Evolutionary conservation across 2,329 filamentous ascomycete genomes (phyloP).

Genomic region (Claviceps citrina): DNA sequence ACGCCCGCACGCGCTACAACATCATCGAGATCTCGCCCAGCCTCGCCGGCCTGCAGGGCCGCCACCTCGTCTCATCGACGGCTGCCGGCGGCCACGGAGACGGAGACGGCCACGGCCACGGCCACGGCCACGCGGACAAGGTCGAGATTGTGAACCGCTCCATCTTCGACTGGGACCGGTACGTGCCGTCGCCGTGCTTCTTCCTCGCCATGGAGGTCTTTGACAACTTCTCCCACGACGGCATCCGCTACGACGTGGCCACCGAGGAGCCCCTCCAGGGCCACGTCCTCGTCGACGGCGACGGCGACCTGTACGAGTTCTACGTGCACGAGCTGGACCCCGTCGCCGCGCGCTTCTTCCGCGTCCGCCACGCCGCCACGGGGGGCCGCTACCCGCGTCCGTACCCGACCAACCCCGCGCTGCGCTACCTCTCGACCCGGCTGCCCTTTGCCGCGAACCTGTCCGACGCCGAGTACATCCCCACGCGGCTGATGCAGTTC

Average conservation of each 20-base stretch:
- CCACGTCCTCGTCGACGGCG: conserved; percentile 66
- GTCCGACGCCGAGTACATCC: conserved; percentile 79
- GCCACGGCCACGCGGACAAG: conserved; percentile 65
- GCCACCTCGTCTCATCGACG: conserved; percentile 51
- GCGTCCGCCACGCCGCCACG: conserved; percentile 66
- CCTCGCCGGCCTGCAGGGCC: conserved; percentile 62
- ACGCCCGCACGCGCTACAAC: conserved; percentile 81
- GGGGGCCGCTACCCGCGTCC: conserved; percentile 48
- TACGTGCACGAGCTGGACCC: conserved; percentile 72
- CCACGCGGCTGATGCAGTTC: conserved; percentile 89
- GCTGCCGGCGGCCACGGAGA: conserved; percentile 62
- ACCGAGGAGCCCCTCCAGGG: conserved; percentile 79
- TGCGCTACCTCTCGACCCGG: conserved; percentile 46
- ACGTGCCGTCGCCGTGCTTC: conserved; percentile 87
- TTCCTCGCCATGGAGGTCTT: conserved; percentile 97
- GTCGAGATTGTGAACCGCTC: conserved; percentile 91
- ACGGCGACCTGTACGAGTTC: conserved; percentile 90
- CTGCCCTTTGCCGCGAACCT: conserved; percentile 63
- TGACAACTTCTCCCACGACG: conserved; percentile 95
- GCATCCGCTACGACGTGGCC: conserved; percentile 71
- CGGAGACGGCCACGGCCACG: conserved; percentile 63
- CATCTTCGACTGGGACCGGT: conserved; percentile 84
- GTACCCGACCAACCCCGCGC: conserved; percentile 34
- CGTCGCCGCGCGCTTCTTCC: conserved; percentile 65
- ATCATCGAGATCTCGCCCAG: conserved; percentile 88